Evolutionary conservation across 2,329 filamentous ascomycete genomes (phyloP).

Genomic region (Fusarium vanettenii): DNA sequence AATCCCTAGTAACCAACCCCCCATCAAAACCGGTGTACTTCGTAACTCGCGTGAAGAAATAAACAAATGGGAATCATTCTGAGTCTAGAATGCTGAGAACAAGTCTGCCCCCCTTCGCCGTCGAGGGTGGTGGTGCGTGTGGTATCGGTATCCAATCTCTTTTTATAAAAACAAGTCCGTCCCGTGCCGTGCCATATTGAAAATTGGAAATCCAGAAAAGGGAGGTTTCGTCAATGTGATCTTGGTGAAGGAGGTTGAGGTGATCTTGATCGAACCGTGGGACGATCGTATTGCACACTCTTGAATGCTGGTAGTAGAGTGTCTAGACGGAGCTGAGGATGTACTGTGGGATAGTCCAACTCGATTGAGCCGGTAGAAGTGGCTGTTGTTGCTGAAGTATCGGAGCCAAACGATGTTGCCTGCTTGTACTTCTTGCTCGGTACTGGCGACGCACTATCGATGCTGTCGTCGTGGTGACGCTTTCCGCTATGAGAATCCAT

Average conservation of each 20-base stretch:
- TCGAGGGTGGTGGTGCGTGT: conserved; percentile 17
- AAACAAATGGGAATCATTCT: conserved; percentile 22
- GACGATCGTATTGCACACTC: conserved; percentile 36
- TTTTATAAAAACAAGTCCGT: conserved; percentile 9
- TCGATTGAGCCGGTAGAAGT: conserved; percentile 30
- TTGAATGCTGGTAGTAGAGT: conserved; percentile 36
- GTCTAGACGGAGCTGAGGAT: conserved; percentile 30
- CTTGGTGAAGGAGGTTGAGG: conserved; percentile 41
- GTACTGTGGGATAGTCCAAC: conserved; percentile 18
- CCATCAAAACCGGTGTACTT: conserved; percentile 4
- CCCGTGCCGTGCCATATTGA: conserved; percentile 2
- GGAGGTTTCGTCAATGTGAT: conserved; percentile 27
- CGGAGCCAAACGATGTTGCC: conserved; percentile 39
- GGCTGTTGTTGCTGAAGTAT: conserved; percentile 35
- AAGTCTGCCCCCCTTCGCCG: conserved; percentile 22
- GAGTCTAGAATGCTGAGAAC: conserved; percentile 24
- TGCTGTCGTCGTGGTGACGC: conserved; percentile 35
- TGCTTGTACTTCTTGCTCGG: conserved; percentile 43
- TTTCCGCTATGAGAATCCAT: conserved; percentile 40
- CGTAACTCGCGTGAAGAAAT: conserved; percentile 16
- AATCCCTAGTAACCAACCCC: background rate
- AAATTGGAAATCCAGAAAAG: background rate
- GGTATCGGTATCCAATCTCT: conserved; percentile 30
- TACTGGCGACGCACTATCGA: conserved; percentile 32
- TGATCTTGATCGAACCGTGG: conserved; percentile 37